Evolutionary conservation across 805 yeast species (phyloP).

Genomic region (Kregervanrija fluxuum): DNA sequence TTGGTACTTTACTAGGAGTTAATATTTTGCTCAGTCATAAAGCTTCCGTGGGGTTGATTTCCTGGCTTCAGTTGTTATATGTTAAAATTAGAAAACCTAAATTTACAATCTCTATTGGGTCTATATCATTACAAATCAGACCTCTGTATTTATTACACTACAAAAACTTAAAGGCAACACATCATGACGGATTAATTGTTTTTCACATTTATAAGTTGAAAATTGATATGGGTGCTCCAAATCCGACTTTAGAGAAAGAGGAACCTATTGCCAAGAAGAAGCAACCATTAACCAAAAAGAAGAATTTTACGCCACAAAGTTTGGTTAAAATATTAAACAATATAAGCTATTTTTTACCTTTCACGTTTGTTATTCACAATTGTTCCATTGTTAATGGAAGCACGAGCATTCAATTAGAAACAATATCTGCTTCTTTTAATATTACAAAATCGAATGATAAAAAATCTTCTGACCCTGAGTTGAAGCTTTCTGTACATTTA

Average conservation of each 20-base stretch:
- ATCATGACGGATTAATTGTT: conserved; percentile 13
- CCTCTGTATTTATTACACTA: conserved; percentile 14
- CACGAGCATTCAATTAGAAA: conserved; percentile 5
- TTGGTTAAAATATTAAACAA: conserved; percentile 2
- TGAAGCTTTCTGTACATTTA: conserved; percentile 6
- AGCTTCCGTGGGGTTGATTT: conserved; percentile 17
- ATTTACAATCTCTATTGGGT: conserved; percentile 7
- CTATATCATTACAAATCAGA: conserved; percentile 12
- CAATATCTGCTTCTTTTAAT: conserved; percentile 9
- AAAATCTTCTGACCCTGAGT: background rate
- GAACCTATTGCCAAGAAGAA: background rate
- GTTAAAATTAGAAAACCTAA: conserved; percentile 8
- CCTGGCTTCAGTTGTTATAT: conserved; percentile 18
- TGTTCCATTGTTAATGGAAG: conserved; percentile 2
- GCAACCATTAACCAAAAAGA: background rate
- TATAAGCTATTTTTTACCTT: conserved; percentile 8
- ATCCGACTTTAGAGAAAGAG: background rate
- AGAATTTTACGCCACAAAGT: background rate
- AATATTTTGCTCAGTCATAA: conserved; percentile 13
- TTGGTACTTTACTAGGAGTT: too few relatives aligned
- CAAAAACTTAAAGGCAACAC: conserved; percentile 8
- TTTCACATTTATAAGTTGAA: conserved; percentile 8
- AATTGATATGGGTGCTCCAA: background rate
- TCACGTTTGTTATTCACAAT: conserved; percentile 11
- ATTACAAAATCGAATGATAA: background rate